Percentiles rank a stretch among this genome's conserved stretches.
Conservation (phyloP, 352 stramenopile genomes). For the Phytophthora hybrid region DNA sequence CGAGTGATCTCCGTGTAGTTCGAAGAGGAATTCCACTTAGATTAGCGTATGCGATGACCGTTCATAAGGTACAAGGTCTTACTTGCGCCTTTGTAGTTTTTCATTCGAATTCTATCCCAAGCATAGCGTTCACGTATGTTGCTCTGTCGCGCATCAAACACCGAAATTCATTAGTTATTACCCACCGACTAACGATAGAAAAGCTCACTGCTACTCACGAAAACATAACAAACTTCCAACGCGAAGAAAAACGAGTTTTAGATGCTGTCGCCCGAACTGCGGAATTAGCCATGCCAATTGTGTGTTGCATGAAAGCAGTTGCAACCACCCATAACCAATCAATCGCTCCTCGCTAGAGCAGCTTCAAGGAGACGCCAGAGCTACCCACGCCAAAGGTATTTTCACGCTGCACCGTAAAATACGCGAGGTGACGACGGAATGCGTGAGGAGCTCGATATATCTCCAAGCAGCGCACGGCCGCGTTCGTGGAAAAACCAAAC, state of each 20-base stretch:
- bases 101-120: constrained; percentile 4
- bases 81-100: not conserved
- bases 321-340: too few species aligned
- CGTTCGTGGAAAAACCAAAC: too few species aligned
- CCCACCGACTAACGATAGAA: not conserved
- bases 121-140: not conserved
- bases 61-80: constrained; percentile 1
- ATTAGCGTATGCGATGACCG: not conserved
- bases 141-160: not conserved
- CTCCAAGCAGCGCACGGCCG: too few species aligned
- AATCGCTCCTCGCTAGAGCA: too few species aligned
- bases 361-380: too few species aligned
- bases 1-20: not conserved
- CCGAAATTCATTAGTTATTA: not conserved
- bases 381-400: too few species aligned
- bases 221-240: not conserved
- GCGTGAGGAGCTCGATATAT: too few species aligned
- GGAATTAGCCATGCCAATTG: not conserved
- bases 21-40: not conserved
- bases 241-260: not conserved
- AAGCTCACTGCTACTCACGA: not conserved
- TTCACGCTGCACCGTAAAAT: too few species aligned
- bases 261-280: not conserved
- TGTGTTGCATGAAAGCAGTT: too few species aligned
- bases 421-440: too few species aligned